Evolutionary conservation across 1,139 yeast species (phyloP), one percentile per base, ranked within the genome.

Genomic region (Saccharomyces pastorianus): DNA sequence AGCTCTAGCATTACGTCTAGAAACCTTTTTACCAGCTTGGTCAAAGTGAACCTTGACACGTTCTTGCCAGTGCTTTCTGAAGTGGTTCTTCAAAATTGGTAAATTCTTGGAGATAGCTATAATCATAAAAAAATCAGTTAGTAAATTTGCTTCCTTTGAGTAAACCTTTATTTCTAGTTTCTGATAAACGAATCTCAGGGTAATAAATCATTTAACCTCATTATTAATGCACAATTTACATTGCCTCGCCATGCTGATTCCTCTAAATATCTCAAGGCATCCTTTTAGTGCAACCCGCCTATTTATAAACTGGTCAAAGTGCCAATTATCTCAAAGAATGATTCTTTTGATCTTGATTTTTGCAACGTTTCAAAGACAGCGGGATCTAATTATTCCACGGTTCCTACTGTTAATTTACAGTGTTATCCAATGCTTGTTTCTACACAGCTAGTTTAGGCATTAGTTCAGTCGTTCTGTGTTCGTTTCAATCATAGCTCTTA

Each of bases 1-100:
- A 76, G 88, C 88, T 81, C 99, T 88, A 68, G 96, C 86, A 70
- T 81, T 82, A 83, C 99, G 88, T 85, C 99, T 89, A 67, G 95
- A 83, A 74, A 82, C 91, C 85, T 93, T 93, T 86, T 90, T 89
- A 77, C 98, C 98, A 73, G 98, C 96, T 83, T 93, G 65, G 62
- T 60, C 61, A 53, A 58, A 58, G 61, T 59, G 62, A 52, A 89
- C 96, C 79, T 83, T 88, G 84, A 93, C 99, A 77, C 99, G 89
- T 81, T 88, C 96, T 83, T 93, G 98, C 99, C 99, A 93, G 96
- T 90, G 93, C 88, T 93, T 93, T 84, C 95, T 85, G 89, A 88
- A 88, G 82, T 88, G 96, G 82, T 86, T 86, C 84, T 86, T 87
- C 82, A 85, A 90, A 84, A 91, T 82, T 85, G 97, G 96, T 77